Conservation (phyloP, 305 asterid species). For the Fraxinus velutina region DNA sequence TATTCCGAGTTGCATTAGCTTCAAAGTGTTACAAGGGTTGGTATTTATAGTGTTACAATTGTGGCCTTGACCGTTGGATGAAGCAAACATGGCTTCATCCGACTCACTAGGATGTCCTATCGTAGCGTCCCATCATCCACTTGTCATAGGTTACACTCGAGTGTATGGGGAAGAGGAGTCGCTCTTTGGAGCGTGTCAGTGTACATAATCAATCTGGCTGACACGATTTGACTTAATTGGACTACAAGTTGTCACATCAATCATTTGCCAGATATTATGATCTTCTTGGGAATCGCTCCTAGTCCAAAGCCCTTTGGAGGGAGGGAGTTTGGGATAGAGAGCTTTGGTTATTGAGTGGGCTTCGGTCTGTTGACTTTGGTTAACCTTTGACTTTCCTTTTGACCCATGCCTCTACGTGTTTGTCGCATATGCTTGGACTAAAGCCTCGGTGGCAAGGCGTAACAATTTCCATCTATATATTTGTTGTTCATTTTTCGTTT, state of each 20-base stretch:
- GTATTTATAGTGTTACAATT: background rate
- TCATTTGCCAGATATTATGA: background rate
- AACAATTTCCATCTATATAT: background rate
- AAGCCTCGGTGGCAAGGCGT: background rate
- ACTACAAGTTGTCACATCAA: background rate
- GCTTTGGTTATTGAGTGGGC: background rate
- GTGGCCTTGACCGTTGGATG: background rate
- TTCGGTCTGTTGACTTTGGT: background rate
- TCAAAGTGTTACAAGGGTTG: background rate
- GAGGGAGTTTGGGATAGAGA: background rate
- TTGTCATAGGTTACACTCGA: background rate
- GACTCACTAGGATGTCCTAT: background rate
- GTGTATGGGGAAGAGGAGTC: background rate
- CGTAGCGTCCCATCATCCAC: background rate
- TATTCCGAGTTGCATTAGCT: background rate
- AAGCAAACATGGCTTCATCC: background rate
- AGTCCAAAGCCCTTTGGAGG: background rate
- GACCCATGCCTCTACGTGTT: background rate
- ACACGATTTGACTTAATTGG: background rate
- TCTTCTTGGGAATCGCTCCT: background rate
- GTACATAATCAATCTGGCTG: background rate
- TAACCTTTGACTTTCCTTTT: background rate
- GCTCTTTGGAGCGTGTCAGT: background rate
- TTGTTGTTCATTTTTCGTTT: background rate
- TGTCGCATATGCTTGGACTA: background rate